Conservation (phyloP, 805 yeast genomes). For the Candida germanica region DNA sequence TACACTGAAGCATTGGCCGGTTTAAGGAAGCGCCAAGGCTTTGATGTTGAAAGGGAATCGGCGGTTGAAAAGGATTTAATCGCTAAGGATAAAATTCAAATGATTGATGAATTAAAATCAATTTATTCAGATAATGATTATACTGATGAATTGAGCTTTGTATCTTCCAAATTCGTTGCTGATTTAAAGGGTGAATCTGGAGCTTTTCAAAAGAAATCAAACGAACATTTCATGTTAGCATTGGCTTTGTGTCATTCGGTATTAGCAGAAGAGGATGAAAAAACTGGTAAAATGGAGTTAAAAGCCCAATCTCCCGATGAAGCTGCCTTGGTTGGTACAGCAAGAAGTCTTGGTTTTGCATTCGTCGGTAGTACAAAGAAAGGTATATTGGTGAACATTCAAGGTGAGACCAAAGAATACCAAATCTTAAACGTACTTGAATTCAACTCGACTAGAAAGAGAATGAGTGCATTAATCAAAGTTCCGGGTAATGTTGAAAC, state of each 20-base stretch:
- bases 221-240: conserved; percentile 74
- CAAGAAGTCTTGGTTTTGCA: conserved; percentile 71
- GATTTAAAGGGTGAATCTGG: conserved; percentile 57
- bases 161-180: conserved; percentile 62
- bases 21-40: conserved; percentile 71
- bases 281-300: conserved; percentile 49
- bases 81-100: conserved; percentile 53
- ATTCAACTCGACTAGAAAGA: conserved; percentile 80
- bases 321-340: conserved; percentile 80
- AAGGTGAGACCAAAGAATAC: conserved; percentile 68
- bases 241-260: conserved; percentile 80
- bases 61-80: conserved; percentile 51
- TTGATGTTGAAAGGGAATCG: conserved; percentile 65
- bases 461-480: conserved; percentile 81
- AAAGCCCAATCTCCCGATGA: conserved; percentile 88
- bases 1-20: conserved; percentile 84
- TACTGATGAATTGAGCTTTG: conserved; percentile 65
- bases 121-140: conserved; percentile 25
- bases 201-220: conserved; percentile 50
- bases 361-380: conserved; percentile 64
- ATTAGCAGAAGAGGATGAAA: conserved; percentile 62
- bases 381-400: conserved; percentile 65
- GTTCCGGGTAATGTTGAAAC: conserved; percentile 53
- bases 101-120: conserved; percentile 41
- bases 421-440: conserved; percentile 70